A percentile compares a stretch with the other conserved stretches of the same genome.
These are phyloP conservation scores for Cynara cardunculus DNA, from an alignment of 129 eudicot genomes.

Conservation along the genomic window DNA sequence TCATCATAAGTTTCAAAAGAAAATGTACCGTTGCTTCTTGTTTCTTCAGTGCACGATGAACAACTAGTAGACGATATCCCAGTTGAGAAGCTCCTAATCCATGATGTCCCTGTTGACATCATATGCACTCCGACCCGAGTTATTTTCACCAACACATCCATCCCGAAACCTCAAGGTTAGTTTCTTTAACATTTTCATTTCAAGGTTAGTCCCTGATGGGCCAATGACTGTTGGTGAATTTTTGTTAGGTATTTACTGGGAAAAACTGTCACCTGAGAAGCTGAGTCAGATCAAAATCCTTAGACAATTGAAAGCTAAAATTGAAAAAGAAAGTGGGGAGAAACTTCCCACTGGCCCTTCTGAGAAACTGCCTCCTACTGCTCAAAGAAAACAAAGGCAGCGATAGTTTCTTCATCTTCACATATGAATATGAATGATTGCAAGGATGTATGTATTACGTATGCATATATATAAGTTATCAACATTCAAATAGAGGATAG, in stretches of 20 bases:
- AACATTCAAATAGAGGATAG: neutral
- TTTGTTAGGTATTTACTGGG: conserved; percentile 84
- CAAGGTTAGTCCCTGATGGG: neutral
- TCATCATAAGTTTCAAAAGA: neutral
- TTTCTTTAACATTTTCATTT: neutral
- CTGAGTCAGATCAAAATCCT: conserved; percentile 65
- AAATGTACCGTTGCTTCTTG: neutral
- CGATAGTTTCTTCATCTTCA: conserved; percentile 5
- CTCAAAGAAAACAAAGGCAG: conserved; percentile 41
- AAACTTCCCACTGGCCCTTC: conserved; percentile 86
- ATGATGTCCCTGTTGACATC: conserved; percentile 96
- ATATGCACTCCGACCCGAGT: conserved; percentile 91
- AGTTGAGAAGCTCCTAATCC: conserved; percentile 67
- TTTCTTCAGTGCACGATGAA: conserved; percentile 74
- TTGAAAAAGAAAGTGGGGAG: conserved; percentile 73
- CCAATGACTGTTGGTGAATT: neutral
- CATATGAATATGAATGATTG: too few relatives aligned
- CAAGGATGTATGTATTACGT: neutral
- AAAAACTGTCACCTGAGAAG: conserved; percentile 80
- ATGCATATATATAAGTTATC: too few relatives aligned
- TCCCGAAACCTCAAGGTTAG: conserved; percentile 93
- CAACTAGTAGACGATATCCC: conserved; percentile 92
- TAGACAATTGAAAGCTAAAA: conserved; percentile 60
- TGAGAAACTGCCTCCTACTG: conserved; percentile 80
- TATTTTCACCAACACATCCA: conserved; percentile 72